Percentiles rank a stretch among this genome's conserved stretches.
Conservation (phyloP, 306 rosid genomes). For the Canavalia ensiformis region DNA sequence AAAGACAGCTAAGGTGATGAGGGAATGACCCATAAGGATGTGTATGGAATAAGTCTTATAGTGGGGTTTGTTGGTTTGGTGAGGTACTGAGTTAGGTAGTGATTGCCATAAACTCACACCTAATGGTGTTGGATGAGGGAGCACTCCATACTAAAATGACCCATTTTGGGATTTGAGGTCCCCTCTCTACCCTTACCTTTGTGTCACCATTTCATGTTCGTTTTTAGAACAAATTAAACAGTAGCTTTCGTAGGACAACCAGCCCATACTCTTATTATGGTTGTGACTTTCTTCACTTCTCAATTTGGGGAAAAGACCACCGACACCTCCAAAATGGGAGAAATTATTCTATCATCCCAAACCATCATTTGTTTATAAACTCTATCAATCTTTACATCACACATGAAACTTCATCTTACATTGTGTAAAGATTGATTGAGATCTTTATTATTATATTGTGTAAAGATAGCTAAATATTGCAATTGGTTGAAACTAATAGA, state of each 20-base stretch:
- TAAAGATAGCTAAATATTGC: too few species aligned
- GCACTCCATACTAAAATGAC: slow-evolving; percentile 81
- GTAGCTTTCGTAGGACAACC: slow-evolving; percentile 43
- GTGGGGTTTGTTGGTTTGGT: slow-evolving; percentile 60
- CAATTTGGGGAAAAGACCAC: slow-evolving; percentile 14
- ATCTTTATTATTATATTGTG: too few species aligned
- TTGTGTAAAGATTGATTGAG: too few species aligned
- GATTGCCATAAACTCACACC: slow-evolving; percentile 50
- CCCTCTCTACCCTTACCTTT: slow-evolving; percentile 51
- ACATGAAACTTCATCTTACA: too few species aligned
- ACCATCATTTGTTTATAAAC: too few species aligned
- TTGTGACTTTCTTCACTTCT: slow-evolving; percentile 32
- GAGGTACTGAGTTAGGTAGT: slow-evolving; percentile 55
- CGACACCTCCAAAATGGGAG: slow-evolving; percentile 42
- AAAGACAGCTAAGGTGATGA: slow-evolving; percentile 67
- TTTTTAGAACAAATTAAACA: slow-evolving; percentile 30
- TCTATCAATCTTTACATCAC: too few species aligned
- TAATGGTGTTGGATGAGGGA: slow-evolving; percentile 65
- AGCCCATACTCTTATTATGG: slow-evolving; percentile 56
- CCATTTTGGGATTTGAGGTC: slow-evolving; percentile 58
- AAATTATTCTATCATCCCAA: too few species aligned
- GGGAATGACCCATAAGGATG: slow-evolving; percentile 57
- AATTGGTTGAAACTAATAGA: too few species aligned
- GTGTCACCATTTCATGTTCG: slow-evolving; percentile 43
- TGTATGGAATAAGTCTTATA: slow-evolving; percentile 56